Conservation (phyloP, 106 monocot species). For the Dendrobium chrysotoxum region DNA sequence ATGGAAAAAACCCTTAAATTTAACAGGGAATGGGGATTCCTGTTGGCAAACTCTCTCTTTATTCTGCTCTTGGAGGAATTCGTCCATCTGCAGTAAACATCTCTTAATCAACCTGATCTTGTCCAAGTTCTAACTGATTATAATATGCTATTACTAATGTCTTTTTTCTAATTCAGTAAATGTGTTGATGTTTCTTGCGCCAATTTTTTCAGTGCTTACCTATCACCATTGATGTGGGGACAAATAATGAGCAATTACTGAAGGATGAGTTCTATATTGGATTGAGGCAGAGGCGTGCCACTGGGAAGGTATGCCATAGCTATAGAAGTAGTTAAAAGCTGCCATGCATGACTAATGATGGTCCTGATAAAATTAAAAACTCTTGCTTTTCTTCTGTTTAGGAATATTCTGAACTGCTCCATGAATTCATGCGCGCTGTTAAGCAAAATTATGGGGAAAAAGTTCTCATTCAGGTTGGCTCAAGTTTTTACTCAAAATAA, state of each 20-base stretch:
- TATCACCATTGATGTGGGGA: constrained; percentile 26
- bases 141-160: background rate
- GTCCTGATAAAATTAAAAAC: too few species aligned
- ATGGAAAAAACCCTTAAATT: background rate
- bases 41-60: constrained; percentile 25
- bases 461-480: constrained; percentile 18
- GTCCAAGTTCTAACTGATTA: background rate
- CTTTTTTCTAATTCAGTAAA: background rate
- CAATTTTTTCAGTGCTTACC: constrained; percentile 24
- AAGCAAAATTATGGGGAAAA: constrained; percentile 30
- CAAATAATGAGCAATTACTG: constrained; percentile 20
- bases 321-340: background rate
- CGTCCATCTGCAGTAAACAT: constrained; percentile 25
- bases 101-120: background rate
- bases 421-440: constrained; percentile 24
- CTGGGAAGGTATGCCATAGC: constrained; percentile 13
- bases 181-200: background rate
- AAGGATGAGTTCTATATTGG: constrained; percentile 28
- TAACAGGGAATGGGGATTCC: constrained; percentile 29
- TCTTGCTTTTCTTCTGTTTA: background rate
- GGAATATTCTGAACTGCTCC: constrained; percentile 26
- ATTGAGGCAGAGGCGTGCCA: constrained; percentile 21
- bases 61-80: constrained; percentile 20
- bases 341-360: background rate
- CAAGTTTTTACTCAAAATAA: too few species aligned